Base-by-base conservation (phyloP, 2,329 filamentous ascomycete species). In the Alternaria postmessia region DNA sequence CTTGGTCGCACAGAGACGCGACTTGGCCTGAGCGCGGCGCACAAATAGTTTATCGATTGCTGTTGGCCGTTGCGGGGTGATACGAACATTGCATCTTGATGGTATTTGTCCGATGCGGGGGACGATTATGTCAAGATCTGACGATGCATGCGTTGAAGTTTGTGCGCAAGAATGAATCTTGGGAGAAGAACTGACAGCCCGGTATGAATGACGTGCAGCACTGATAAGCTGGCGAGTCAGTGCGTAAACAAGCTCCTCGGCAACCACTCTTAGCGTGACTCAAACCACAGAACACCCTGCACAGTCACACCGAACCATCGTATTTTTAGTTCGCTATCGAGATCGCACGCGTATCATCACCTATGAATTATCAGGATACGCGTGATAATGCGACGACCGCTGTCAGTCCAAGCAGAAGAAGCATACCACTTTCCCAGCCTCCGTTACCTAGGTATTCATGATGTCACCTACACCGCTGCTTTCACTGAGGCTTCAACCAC, bases 41-140 rank as follows among this genome's bases (percentile, higher is more conserved):
- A 41, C 32, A 7, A 3, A 38, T 41, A 42, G 53, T 55, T 49
- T 55, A 55, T 55, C 43, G 53, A 55, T 55, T 55, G 20, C 36
- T 22, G 53, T 14, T 48, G 20, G 32, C 46, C 5, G 20, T 26
- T 49, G 46, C 20, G 46, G 46, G 32, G 46, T 24, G 16, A 36
- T 49, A 26, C 32, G 20, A 49, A 8, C 30, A 18, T 38, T 20
- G 20, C 46, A 38, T 30, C 18, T 38, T 36, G 20, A 49, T 18
- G 46, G 7, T 30, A 24, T 24, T 16, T 26, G 5, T 36, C 46
- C 32, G 46, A 38, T 49, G 46, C 32, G 32, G 32, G 46, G 46
- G 22, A 22, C 16, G 8, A 36, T 7, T n/a, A 8, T 22, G 32
- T 24, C 46, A 34, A 34, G 46, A 49, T 26, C 32, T 49, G 9